Evolutionary conservation across 495 filamentous ascomycete species (phyloP).

Genomic region (Parathielavia hyrcaniae): DNA sequence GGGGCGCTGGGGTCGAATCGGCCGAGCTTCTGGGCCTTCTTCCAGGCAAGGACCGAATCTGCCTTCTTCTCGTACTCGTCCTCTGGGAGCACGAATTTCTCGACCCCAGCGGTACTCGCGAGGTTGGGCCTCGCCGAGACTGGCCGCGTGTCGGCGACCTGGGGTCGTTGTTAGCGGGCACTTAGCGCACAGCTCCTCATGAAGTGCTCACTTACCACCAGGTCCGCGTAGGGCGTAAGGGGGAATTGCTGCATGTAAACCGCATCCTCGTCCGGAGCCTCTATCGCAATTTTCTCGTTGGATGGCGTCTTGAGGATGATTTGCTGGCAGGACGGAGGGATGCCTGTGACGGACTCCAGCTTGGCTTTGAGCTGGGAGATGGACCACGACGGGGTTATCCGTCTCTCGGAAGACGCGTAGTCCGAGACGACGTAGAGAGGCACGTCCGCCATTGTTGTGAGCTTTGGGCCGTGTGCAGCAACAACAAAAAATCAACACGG

Average conservation of each 20-base stretch:
- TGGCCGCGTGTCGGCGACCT: conserved; percentile 80
- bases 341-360: conserved; percentile 88
- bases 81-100: conserved; percentile 77
- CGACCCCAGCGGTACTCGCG: conserved; percentile 68
- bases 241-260: conserved; percentile 56
- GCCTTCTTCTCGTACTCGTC: conserved; percentile 75
- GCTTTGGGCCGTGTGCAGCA: not conserved
- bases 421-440: conserved; percentile 78
- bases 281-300: conserved; percentile 49
- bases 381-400: conserved; percentile 88
- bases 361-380: conserved; percentile 79
- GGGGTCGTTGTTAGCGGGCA: conserved; percentile 8
- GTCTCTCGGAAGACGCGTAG: conserved; percentile 69
- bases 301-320: conserved; percentile 58
- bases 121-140: conserved; percentile 64
- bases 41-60: conserved; percentile 89
- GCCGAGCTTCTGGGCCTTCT: conserved; percentile 82
- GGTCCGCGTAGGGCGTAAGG: conserved; percentile 65
- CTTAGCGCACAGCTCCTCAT: not conserved
- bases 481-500: too few species aligned
- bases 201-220: conserved; percentile 55
- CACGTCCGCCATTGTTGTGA: conserved; percentile 58
- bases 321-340: conserved; percentile 73
- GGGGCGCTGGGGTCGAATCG: conserved; percentile 87
- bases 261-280: conserved; percentile 61